These are phyloP conservation scores for Colletotrichum musicola DNA, from an alignment of 2,329 filamentous ascomycete species.

Conservation along the genomic window DNA sequence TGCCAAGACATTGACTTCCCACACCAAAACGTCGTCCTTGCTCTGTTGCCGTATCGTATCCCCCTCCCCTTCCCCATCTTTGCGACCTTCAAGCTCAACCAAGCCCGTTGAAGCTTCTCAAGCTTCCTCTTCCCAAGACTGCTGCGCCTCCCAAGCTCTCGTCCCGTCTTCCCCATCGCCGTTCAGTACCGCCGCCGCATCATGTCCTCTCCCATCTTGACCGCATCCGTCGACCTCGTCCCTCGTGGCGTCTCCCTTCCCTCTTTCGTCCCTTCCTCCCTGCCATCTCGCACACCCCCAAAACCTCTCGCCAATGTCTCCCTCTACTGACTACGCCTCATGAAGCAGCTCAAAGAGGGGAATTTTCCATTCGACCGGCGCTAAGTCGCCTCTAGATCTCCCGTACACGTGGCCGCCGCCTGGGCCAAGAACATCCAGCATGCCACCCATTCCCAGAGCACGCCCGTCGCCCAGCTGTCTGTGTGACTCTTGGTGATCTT, in stretches of 20 bases:
- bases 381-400: constrained; percentile 24
- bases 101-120: neutral
- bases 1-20: constrained; percentile 11
- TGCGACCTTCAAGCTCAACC: neutral
- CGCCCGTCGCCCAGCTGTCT: neutral
- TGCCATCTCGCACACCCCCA: neutral
- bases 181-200: neutral
- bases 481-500: constrained; percentile 18
- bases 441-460: constrained; percentile 9
- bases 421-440: constrained; percentile 18
- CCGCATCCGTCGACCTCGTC: constrained; percentile 35
- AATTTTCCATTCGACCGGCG: constrained; percentile 37
- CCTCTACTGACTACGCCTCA: neutral
- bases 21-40: constrained; percentile 10
- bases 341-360: neutral
- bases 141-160: too few relatives aligned
- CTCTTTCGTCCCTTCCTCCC: neutral
- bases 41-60: neutral
- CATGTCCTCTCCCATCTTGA: constrained; percentile 12
- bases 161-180: neutral
- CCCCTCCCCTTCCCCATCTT: neutral
- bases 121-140: too few relatives aligned
- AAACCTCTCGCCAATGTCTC: neutral
- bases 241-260: constrained; percentile 15
- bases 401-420: constrained; percentile 37